Evolutionary conservation across 202 grass and related monocot genomes (phyloP).

Genomic region (Elaeis oleifera): DNA sequence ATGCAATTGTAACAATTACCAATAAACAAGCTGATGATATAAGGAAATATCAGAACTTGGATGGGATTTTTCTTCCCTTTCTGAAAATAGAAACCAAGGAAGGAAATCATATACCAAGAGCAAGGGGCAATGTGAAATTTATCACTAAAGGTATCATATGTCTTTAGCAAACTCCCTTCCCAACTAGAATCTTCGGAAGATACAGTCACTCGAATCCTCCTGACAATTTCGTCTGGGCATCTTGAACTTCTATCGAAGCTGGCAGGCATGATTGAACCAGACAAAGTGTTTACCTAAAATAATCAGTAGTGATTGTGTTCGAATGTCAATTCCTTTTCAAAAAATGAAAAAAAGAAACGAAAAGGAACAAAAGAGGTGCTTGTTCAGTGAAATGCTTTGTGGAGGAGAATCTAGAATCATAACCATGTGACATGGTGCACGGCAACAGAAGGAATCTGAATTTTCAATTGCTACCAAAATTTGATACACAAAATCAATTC

Average conservation of each 20-base stretch:
- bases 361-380: no score
- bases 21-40: no score
- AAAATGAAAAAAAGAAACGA: no score
- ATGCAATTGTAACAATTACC: no score
- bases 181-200: conserved; percentile 58
- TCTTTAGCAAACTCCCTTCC: conserved; percentile 65
- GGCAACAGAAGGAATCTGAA: no score
- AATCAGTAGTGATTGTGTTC: neutral
- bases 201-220: conserved; percentile 57
- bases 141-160: conserved; percentile 59
- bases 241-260: conserved; percentile 66
- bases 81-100: no score
- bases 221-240: conserved; percentile 78
- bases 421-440: no score
- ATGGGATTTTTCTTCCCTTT: no score
- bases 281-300: conserved; percentile 60
- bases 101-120: conserved; percentile 37
- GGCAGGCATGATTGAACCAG: conserved; percentile 46
- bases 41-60: neutral
- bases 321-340: neutral
- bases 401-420: no score
- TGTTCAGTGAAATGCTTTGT: no score
- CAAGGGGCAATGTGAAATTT: conserved; percentile 49
- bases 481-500: no score
- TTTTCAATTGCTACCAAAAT: no score